These are phyloP conservation scores for Endothia cerciana DNA, from an alignment of 2,329 filamentous ascomycete genomes.

Conservation along the genomic window DNA sequence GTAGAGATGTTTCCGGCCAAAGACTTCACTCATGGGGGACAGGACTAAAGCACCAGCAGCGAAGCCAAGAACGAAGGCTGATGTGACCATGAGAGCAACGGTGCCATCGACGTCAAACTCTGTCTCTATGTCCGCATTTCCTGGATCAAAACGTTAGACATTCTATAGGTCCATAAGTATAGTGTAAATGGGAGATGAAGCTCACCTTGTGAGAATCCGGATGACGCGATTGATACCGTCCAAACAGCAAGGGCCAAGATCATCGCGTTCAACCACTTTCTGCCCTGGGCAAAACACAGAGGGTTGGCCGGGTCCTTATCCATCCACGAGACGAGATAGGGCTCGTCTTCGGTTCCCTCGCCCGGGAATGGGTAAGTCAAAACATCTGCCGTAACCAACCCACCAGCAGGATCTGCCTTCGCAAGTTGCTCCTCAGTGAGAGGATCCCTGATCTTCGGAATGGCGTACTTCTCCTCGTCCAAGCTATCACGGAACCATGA, in stretches of 20 bases:
- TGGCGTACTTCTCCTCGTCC: constrained; percentile 29
- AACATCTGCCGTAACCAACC: constrained; percentile 32
- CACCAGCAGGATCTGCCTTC: constrained; percentile 26
- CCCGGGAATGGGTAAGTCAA: constrained; percentile 46
- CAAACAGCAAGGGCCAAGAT: constrained; percentile 47
- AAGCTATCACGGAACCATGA: constrained; percentile 28
- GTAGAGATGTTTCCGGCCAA: constrained; percentile 62
- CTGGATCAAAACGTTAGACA: constrained; percentile 31
- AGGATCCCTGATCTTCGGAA: constrained; percentile 26
- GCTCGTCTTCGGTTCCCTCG: constrained; percentile 47
- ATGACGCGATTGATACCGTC: constrained; percentile 47
- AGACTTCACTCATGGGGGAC: constrained; percentile 51
- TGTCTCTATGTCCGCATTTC: constrained; percentile 41
- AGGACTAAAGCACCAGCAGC: constrained; percentile 31
- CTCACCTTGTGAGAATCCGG: constrained; percentile 39
- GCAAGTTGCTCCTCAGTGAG: constrained; percentile 29
- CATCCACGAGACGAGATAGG: constrained; percentile 50
- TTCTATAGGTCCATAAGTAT: neutral
- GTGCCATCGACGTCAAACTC: constrained; percentile 45
- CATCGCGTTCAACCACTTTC: constrained; percentile 46
- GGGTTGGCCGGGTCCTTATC: constrained; percentile 50
- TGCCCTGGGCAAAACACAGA: constrained; percentile 41
- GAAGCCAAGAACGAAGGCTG: constrained; percentile 34
- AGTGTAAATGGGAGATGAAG: constrained; percentile 23
- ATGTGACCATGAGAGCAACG: constrained; percentile 42